phyloP scores from a whole-genome alignment of 2,329 filamentous ascomycete species.

The Xylariaceae sp. region DNA sequence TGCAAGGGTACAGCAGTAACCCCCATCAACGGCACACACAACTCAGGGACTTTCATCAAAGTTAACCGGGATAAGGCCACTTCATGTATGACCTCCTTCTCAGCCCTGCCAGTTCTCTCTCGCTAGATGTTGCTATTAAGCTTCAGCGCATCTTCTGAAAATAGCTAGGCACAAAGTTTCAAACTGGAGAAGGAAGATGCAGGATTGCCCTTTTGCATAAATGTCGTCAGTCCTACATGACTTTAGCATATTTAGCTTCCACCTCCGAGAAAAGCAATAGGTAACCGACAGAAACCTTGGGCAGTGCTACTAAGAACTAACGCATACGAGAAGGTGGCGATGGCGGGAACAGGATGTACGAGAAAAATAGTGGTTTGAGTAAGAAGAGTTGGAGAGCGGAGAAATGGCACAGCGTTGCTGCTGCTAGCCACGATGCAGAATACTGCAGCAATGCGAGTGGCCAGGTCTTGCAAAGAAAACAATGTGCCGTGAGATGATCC shows the following conservation, averaged over 20 bases:
- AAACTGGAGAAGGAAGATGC: conserved; percentile 3
- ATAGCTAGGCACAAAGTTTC: background rate
- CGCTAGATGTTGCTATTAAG: background rate
- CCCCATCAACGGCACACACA: conserved; percentile 13
- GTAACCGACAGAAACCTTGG: background rate
- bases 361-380: background rate
- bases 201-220: background rate
- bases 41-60: conserved; percentile 18
- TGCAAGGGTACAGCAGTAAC: conserved; percentile 30
- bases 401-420: conserved; percentile 13
- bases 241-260: background rate
- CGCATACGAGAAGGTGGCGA: background rate
- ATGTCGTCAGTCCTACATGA: conserved; percentile 1
- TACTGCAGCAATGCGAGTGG: conserved; percentile 5
- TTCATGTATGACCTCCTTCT: conserved; percentile 24
- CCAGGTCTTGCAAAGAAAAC: conserved; percentile 6
- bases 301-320: background rate
- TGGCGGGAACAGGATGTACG: background rate
- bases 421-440: conserved; percentile 13
- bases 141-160: background rate
- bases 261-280: background rate
- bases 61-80: conserved; percentile 21
- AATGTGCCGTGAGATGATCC: background rate
- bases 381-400: background rate
- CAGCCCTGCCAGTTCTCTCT: conserved; percentile 1